Evolutionary conservation across 1,139 yeast genomes (phyloP).

Genomic region (Wickerhamomyces sp.): DNA sequence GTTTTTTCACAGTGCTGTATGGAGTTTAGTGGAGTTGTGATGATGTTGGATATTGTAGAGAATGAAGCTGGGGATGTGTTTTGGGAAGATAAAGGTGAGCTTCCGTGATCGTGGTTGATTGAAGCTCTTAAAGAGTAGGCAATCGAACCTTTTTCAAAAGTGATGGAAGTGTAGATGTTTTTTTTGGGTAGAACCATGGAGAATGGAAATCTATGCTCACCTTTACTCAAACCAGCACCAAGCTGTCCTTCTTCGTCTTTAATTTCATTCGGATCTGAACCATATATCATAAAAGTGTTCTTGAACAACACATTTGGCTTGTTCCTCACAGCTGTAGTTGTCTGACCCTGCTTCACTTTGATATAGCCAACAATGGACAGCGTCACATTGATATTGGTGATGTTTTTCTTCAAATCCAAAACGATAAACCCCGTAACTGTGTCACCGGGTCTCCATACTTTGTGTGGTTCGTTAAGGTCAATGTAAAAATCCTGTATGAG

Average conservation of each 20-base stretch:
- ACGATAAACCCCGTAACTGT: conserved; percentile 58
- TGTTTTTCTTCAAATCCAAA: conserved; percentile 48
- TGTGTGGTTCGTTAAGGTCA: conserved; percentile 67
- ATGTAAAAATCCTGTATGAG: conserved; percentile 63
- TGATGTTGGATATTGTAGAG: conserved; percentile 5
- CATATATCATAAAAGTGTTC: conserved; percentile 65
- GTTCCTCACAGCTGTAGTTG: conserved; percentile 48
- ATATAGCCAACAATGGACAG: conserved; percentile 53
- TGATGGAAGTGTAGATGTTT: conserved; percentile 67
- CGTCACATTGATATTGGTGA: conserved; percentile 48
- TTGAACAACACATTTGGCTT: conserved; percentile 52
- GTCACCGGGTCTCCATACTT: conserved; percentile 55
- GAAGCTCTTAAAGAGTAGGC: conserved; percentile 58
- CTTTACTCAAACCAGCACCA: conserved; percentile 52
- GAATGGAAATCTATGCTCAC: conserved; percentile 87
- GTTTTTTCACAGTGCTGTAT: conserved; percentile 42
- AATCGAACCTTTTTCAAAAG: conserved; percentile 85
- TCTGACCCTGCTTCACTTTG: conserved; percentile 40
- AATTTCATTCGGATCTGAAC: conserved; percentile 30
- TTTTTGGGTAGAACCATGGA: conserved; percentile 70
- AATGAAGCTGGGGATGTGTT: conserved; percentile 14
- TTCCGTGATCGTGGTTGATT: conserved; percentile 30
- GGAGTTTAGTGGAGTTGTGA: conserved; percentile 15
- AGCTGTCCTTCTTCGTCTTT: conserved; percentile 11
- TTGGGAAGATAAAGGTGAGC: conserved; percentile 7